Evolutionary conservation across 768 basidiomycete genomes (phyloP).

Genomic region (Kwoniella mangroviensis): DNA sequence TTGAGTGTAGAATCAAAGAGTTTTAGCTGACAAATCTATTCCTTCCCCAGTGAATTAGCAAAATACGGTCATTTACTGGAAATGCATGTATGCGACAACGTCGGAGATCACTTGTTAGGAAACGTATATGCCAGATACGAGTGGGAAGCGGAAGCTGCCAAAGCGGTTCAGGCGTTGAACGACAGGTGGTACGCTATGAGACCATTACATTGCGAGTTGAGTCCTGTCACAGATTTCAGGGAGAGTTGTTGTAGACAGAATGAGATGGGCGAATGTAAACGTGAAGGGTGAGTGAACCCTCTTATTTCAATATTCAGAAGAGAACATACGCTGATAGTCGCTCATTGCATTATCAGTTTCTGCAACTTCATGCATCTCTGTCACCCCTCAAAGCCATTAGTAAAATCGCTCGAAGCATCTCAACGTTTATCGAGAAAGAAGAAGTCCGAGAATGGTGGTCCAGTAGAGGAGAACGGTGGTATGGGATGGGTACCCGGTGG

Average conservation of each 20-base stretch:
- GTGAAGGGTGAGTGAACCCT: conserved; percentile 64
- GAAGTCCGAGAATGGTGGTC: conserved; percentile 19
- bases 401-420: conserved; percentile 75
- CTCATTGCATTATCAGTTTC: conserved; percentile 65
- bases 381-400: conserved; percentile 81
- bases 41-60: conserved; percentile 67
- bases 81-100: conserved; percentile 98
- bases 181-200: conserved; percentile 98
- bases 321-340: neutral
- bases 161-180: conserved; percentile 89
- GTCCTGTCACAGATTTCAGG: conserved; percentile 97
- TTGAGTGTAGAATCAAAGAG: too few species aligned
- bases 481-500: conserved; percentile 49
- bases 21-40: conserved; percentile 19
- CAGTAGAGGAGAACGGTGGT: conserved; percentile 22
- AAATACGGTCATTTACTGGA: conserved; percentile 96
- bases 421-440: conserved; percentile 66
- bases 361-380: conserved; percentile 99
- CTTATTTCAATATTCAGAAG: neutral
- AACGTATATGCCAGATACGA: conserved; percentile 98
- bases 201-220: conserved; percentile 94
- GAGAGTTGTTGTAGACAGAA: conserved; percentile 99
- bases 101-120: conserved; percentile 97
- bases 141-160: conserved; percentile 96
- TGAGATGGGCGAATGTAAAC: conserved; percentile 96